These are phyloP conservation scores for Alternaria ventricosa DNA, from an alignment of 2,329 filamentous ascomycete species.

Conservation along the genomic window DNA sequence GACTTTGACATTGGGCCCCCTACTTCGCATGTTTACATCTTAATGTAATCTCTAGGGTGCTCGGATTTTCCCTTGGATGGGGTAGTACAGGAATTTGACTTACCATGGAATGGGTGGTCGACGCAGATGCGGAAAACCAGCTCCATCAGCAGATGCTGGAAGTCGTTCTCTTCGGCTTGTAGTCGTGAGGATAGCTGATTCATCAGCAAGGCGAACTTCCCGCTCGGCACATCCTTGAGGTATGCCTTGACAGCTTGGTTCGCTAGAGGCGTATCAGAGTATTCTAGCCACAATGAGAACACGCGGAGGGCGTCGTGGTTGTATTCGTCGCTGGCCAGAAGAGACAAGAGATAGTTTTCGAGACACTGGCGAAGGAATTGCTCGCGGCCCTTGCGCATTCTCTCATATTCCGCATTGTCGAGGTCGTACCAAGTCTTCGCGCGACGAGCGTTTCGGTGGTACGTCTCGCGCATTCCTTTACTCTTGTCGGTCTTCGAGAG, in stretches of 20 bases:
- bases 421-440: conserved; percentile 90
- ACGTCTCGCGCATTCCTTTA: conserved; percentile 55
- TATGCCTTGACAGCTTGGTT: conserved; percentile 78
- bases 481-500: conserved; percentile 59
- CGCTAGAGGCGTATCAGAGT: conserved; percentile 75
- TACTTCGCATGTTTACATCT: background rate
- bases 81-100: background rate
- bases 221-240: conserved; percentile 77
- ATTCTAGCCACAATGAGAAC: conserved; percentile 91
- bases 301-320: conserved; percentile 91
- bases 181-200: conserved; percentile 96
- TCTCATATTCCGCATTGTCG: conserved; percentile 84
- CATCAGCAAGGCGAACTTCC: conserved; percentile 91
- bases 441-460: conserved; percentile 67
- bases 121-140: conserved; percentile 84
- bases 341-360: conserved; percentile 88
- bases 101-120: conserved; percentile 88
- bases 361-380: conserved; percentile 87
- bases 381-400: conserved; percentile 76
- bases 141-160: conserved; percentile 76
- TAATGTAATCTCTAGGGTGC: background rate
- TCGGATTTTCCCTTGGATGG: background rate
- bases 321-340: conserved; percentile 84
- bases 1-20: background rate
- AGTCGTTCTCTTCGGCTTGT: conserved; percentile 70